Evolutionary conservation across 2,329 filamentous ascomycete genomes (phyloP), one percentile per base, ranked within the genome.

Genomic region (Aspergillus felis): DNA sequence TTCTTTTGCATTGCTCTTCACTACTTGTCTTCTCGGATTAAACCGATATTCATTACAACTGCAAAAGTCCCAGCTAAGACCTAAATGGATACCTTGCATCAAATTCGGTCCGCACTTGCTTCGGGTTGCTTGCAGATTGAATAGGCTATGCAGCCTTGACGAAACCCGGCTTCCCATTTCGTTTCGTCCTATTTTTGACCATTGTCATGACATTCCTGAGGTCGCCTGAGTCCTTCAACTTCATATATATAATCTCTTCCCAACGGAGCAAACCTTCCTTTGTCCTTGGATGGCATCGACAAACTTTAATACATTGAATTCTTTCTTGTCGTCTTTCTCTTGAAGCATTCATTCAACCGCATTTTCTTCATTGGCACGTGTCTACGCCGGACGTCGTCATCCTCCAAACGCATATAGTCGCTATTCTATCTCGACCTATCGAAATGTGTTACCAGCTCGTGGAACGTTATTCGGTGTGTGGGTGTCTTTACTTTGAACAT

Each of bases 401-500:
- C 7, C 46, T n/a, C 4, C 14, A 5, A 4, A 17, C 14, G 1
- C 14, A 17, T 17, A 17, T 38, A 38, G 24, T 25, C 24, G 24
- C 24, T 25, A 17, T 7, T 38, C 14, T 38, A n/a, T 38, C 32
- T 0, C 6, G 41, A 53, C n/a, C 52, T 46, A 8, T 69, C 73
- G 81, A 64, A 60, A 96, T 96, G 92, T 96, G 92, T 71, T 92
- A 91, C 70, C 90, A 92, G 77, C 78, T 96, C 61, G 81, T 93
- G 67, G 92, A 96, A 75, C 83, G 90, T 58, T 96, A 92, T 80
- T 87, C 91, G 55, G 90, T 88, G 56, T 96, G 92, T 82, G 84
- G 87, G 62, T 96, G 92, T 77, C 82, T 93, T 66, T 95, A 96
- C 81, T 91, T 93, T 80, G 83, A 88, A 69, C 92, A 96, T 73